Conservation (phyloP, 352 stramenopile species). For the Phytophthora meadii region DNA sequence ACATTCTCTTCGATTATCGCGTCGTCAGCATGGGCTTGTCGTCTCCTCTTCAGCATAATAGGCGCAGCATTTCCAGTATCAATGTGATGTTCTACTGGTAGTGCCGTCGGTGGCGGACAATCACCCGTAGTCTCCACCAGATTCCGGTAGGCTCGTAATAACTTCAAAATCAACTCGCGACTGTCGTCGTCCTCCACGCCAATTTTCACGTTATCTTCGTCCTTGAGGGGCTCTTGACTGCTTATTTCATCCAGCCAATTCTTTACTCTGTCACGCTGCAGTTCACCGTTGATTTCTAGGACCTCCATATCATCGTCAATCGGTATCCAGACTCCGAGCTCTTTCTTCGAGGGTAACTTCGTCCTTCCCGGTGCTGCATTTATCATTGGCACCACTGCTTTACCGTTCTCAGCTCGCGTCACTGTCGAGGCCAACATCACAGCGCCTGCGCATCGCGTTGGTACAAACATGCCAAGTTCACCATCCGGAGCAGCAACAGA, state of each 20-base stretch:
- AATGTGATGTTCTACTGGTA: too few species aligned
- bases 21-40: too few species aligned
- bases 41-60: too few species aligned
- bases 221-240: neutral
- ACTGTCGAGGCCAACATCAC: constrained; percentile 2
- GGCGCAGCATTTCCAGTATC: too few species aligned
- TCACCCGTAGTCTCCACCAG: neutral
- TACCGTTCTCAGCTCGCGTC: neutral
- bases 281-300: neutral
- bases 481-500: neutral
- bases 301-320: neutral
- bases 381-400: neutral
- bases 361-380: neutral
- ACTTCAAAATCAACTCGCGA: neutral
- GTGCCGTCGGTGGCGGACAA: neutral
- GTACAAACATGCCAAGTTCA: neutral
- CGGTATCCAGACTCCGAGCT: neutral
- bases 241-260: neutral
- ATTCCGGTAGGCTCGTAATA: neutral
- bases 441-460: neutral
- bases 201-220: constrained; percentile 1
- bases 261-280: neutral
- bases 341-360: neutral
- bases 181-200: neutral
- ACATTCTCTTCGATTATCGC: too few species aligned